phyloP scores from a whole-genome alignment of 2,329 filamentous ascomycete species.

The Microdochium trichocladiopsis region DNA sequence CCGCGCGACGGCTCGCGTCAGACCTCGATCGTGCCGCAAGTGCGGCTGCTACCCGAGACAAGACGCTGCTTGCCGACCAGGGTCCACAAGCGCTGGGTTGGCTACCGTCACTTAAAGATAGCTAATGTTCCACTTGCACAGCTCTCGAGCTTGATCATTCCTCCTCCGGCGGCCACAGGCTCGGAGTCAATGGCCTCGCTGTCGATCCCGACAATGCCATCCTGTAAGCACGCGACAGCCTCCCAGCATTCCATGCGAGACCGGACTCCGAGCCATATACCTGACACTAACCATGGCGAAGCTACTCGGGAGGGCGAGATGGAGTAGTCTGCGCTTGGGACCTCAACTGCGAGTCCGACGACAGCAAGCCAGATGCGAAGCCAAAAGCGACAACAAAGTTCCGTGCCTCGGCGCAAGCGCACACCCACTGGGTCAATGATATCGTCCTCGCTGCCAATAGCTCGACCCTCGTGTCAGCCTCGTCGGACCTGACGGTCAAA shows the following conservation, averaged over 20 bases:
- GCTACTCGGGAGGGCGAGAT: conserved; percentile 93
- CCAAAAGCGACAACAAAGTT: conserved; percentile 46
- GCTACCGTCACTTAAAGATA: conserved; percentile 9
- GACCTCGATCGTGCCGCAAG: background rate
- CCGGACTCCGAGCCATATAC: background rate
- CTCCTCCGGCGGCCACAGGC: conserved; percentile 71
- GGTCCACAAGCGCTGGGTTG: background rate
- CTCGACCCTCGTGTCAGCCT: conserved; percentile 76
- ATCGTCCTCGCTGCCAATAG: conserved; percentile 75
- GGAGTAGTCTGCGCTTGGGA: conserved; percentile 97
- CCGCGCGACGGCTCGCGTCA: background rate
- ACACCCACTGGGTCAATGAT: conserved; percentile 96
- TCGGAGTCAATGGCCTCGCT: conserved; percentile 91
- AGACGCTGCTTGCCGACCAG: background rate
- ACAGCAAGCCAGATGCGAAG: conserved; percentile 7
- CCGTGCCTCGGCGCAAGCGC: conserved; percentile 60
- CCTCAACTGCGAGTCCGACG: conserved; percentile 54
- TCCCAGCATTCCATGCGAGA: conserved; percentile 2
- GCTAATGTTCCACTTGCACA: conserved; percentile 16
- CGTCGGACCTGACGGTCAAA: conserved; percentile 90
- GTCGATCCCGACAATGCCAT: conserved; percentile 78
- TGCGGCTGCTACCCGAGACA: background rate
- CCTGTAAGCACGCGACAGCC: conserved; percentile 53
- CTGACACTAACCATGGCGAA: conserved; percentile 25
- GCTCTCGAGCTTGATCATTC: conserved; percentile 54